These are phyloP conservation scores for Calycina herbarum DNA, from an alignment of 2,329 filamentous ascomycete species.

Conservation along the genomic window DNA sequence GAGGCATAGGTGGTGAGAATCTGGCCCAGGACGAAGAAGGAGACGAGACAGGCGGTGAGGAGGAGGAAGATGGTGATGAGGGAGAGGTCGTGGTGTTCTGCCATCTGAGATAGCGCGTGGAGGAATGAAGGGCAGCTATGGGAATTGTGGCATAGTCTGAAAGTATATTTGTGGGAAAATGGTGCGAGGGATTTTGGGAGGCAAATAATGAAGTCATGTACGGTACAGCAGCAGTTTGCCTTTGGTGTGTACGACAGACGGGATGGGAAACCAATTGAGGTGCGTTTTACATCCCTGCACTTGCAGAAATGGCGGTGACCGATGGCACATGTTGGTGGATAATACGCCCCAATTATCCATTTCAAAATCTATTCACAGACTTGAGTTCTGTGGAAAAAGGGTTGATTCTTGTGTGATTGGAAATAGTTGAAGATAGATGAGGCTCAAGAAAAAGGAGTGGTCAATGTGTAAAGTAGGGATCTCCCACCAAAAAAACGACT, in stretches of 20 bases:
- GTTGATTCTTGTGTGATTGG: neutral
- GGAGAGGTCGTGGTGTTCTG: slow-evolving; percentile 32
- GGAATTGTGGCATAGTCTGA: slow-evolving; percentile 21
- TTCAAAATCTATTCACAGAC: too few relatives aligned
- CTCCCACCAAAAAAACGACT: neutral
- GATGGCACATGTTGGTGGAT: neutral
- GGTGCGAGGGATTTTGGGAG: slow-evolving; percentile 7
- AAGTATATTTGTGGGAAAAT: neutral
- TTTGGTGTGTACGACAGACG: slow-evolving; percentile 2
- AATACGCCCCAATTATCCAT: too few relatives aligned
- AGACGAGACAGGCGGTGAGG: slow-evolving; percentile 57
- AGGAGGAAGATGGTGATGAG: slow-evolving; percentile 51
- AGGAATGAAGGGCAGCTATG: slow-evolving; percentile 17
- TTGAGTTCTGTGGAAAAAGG: neutral
- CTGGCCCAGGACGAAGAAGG: slow-evolving; percentile 55
- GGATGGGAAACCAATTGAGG: slow-evolving; percentile 8
- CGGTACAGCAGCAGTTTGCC: neutral
- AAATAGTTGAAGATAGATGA: neutral
- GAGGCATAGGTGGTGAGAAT: slow-evolving; percentile 52
- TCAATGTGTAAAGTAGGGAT: neutral
- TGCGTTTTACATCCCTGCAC: slow-evolving; percentile 10
- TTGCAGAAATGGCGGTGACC: slow-evolving; percentile 10
- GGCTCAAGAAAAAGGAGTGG: neutral
- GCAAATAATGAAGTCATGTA: slow-evolving; percentile 13
- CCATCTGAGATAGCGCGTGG: slow-evolving; percentile 28